Evolutionary conservation across 2,329 filamentous ascomycete species (phyloP).

Genomic region (Colletotrichum phormii): DNA sequence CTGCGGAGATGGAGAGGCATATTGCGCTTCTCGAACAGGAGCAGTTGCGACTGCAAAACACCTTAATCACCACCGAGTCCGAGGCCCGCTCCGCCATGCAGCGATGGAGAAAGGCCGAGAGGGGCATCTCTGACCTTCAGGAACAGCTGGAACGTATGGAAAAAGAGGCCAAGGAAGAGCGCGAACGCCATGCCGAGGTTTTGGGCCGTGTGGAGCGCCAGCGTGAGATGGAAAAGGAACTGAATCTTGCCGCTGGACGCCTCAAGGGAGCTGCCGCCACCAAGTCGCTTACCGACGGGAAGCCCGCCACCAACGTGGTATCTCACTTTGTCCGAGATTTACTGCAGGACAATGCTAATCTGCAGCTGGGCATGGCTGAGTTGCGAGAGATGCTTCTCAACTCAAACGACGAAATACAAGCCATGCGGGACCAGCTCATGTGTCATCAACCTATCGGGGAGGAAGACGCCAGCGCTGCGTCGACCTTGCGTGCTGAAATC

Average conservation of each 20-base stretch:
- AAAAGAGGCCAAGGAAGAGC: slow-evolving; percentile 82
- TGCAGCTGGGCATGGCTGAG: slow-evolving; percentile 93
- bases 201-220: slow-evolving; percentile 86
- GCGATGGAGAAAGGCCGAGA: slow-evolving; percentile 88
- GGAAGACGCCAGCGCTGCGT: slow-evolving; percentile 52
- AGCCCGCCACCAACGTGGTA: slow-evolving; percentile 77
- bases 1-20: slow-evolving; percentile 83
- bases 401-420: slow-evolving; percentile 94
- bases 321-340: slow-evolving; percentile 97
- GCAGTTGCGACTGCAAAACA: slow-evolving; percentile 77
- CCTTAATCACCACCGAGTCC: slow-evolving; percentile 74
- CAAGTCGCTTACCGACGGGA: slow-evolving; percentile 70
- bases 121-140: slow-evolving; percentile 81
- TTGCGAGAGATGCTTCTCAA: slow-evolving; percentile 89
- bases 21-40: slow-evolving; percentile 84
- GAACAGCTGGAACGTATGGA: slow-evolving; percentile 92
- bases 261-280: slow-evolving; percentile 84
- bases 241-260: slow-evolving; percentile 82
- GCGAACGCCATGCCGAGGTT: slow-evolving; percentile 83
- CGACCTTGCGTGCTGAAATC: slow-evolving; percentile 79
- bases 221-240: slow-evolving; percentile 82
- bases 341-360: slow-evolving; percentile 91
- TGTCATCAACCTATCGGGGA: slow-evolving; percentile 78
- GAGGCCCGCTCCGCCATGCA: slow-evolving; percentile 83
- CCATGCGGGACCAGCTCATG: slow-evolving; percentile 82